Evolutionary conservation across 83 land plant species (phyloP).

Genomic region (Thuja plicata): DNA sequence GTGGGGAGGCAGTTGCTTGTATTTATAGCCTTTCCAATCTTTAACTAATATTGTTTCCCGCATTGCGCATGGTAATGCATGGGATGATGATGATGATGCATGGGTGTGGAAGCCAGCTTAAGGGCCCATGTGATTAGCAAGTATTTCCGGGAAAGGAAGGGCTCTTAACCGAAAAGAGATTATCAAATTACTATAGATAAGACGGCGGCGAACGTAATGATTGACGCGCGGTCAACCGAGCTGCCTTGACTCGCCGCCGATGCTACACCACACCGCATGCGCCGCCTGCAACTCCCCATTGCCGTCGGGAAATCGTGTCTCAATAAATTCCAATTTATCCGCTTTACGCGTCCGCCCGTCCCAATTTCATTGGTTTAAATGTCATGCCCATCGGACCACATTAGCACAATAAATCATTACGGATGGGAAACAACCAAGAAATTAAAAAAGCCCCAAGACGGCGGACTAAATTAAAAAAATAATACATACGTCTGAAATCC

Average conservation of each 20-base stretch:
- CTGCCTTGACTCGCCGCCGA: constrained; percentile 4
- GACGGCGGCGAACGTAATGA: constrained; percentile 14
- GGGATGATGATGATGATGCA: neutral
- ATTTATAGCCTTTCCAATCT: neutral
- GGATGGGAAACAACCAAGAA: too few species aligned
- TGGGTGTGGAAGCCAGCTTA: neutral
- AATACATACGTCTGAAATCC: too few species aligned
- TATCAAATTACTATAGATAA: neutral
- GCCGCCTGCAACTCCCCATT: neutral
- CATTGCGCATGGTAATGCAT: neutral
- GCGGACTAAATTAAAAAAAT: too few species aligned
- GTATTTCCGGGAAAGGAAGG: neutral
- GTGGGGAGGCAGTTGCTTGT: neutral
- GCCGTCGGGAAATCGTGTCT: neutral
- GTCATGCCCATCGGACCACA: too few species aligned
- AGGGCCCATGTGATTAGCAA: neutral
- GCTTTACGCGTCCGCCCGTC: neutral
- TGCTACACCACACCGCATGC: neutral
- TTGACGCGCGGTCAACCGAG: neutral
- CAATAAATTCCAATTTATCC: neutral
- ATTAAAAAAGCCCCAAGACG: too few species aligned
- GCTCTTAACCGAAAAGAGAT: too few species aligned
- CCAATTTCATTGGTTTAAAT: too few species aligned
- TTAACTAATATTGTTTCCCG: neutral
- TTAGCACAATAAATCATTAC: too few species aligned